A percentile compares a stretch with the other conserved stretches of the same genome.
phyloP scores from a whole-genome alignment of 306 rosid species.

The Castanea mollissima region DNA sequence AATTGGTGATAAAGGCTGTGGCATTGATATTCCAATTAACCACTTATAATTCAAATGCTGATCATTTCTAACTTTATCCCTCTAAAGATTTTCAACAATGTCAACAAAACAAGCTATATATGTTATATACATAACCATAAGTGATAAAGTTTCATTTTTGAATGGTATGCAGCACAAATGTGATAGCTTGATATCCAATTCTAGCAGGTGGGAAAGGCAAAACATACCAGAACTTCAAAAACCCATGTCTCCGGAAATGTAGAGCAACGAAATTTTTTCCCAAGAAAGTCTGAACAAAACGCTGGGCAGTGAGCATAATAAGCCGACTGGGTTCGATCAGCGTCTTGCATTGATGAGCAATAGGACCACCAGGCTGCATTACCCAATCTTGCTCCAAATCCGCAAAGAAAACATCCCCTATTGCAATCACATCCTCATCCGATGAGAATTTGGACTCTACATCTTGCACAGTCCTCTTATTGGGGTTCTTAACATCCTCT shows the following conservation, averaged over 20 bases:
- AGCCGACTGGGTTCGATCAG: constrained; percentile 77
- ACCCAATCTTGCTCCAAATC: constrained; percentile 81
- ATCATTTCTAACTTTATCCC: no score
- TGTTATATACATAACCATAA: neutral
- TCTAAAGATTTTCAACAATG: no score
- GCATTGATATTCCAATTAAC: no score
- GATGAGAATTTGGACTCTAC: constrained; percentile 56
- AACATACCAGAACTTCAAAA: constrained; percentile 88
- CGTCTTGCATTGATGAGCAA: constrained; percentile 84
- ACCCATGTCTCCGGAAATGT: constrained; percentile 93
- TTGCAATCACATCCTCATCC: constrained; percentile 77
- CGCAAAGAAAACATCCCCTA: constrained; percentile 91
- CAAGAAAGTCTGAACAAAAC: constrained; percentile 91
- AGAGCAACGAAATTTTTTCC: constrained; percentile 79
- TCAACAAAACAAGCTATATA: no score
- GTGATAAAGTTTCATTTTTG: neutral
- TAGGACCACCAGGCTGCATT: constrained; percentile 91
- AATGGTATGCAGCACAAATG: neutral
- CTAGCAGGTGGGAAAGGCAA: neutral
- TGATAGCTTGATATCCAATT: neutral
- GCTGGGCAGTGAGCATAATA: constrained; percentile 84
- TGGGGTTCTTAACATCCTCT: constrained; percentile 68
- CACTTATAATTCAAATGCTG: no score
- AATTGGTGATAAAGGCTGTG: no score
- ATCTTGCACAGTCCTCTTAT: constrained; percentile 65